Percentiles rank a stretch among this genome's conserved stretches.
Evolutionary conservation across 345 rosid genomes (phyloP).

Genomic region (Barbarea vulgaris): DNA sequence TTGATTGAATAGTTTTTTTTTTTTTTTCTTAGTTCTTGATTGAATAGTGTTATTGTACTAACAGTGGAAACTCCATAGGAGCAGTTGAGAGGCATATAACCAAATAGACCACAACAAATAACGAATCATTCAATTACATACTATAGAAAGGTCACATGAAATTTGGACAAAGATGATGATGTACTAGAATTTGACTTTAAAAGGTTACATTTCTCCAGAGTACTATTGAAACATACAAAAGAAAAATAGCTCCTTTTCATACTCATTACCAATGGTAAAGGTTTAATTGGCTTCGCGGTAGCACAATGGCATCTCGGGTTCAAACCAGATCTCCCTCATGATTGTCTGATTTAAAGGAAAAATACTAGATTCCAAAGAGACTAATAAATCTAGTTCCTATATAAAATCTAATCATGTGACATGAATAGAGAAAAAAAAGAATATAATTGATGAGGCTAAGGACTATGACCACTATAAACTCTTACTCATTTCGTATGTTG

Average conservation of each 20-base stretch:
- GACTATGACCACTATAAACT: slow-evolving; percentile 41
- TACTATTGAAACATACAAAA: neutral
- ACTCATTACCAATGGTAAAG: slow-evolving; percentile 11
- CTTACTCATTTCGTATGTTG: slow-evolving; percentile 42
- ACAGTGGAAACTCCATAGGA: neutral
- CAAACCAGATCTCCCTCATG: neutral
- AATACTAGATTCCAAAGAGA: neutral
- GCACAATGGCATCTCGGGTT: slow-evolving; percentile 2
- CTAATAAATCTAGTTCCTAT: slow-evolving; percentile 3
- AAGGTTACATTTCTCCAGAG: neutral
- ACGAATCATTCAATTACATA: neutral
- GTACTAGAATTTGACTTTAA: neutral
- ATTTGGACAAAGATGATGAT: neutral
- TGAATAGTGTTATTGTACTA: slow-evolving; percentile 20
- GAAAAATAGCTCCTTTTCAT: neutral
- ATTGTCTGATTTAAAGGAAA: neutral
- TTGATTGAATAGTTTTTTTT: slow-evolving; percentile 27
- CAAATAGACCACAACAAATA: slow-evolving; percentile 10
- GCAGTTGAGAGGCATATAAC: slow-evolving; percentile 10
- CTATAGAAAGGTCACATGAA: neutral
- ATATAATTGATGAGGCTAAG: slow-evolving; percentile 35
- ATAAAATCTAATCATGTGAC: slow-evolving; percentile 29
- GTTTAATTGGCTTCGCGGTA: slow-evolving; percentile 6
- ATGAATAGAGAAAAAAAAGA: slow-evolving; percentile 22
- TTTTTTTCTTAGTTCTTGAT: slow-evolving; percentile 22